Base-by-base conservation (phyloP, 2,329 filamentous ascomycete species). In the Colletotrichum navitas region DNA sequence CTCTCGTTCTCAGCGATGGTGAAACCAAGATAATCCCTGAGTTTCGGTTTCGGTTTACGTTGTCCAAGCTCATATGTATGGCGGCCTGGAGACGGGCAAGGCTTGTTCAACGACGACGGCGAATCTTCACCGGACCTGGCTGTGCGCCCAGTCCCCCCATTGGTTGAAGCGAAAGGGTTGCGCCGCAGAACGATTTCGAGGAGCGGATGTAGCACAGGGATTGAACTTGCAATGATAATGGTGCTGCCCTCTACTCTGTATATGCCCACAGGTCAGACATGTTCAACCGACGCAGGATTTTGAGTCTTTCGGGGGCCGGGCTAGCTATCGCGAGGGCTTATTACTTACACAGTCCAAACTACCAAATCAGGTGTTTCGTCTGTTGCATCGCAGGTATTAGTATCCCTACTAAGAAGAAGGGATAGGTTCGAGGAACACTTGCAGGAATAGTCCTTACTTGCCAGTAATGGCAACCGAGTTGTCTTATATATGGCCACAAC, bases 331-430 rank as follows among this genome's bases (percentile, higher is more conserved):
- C 2, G 4, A 16, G 10, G 39, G 29, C 41, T 0, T 16, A 62
- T 0, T 16, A 63, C 76, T 78, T 79, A 84, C 83, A 80, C 78
- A 14, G 84, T 85, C 84, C 84, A 86, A 36, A 85, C 79, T 0
- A 84, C 78, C 1, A 85, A 77, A 21, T 84, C 82, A 0, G 80
- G 79, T 1, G 82, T 84, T n/a, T 80, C 79, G 54, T 78, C 76
- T 80, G 39, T 2, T 12, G 21, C 8, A 11, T 12, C 3, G 45
- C 8, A 11, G 21, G 18, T 43, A 21, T 51, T 8, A 51, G n/a
- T 26, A 26, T 26, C n/a, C 10, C 16, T 26, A 16, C 12, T 24
- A 14, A 51, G 24, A 16, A 51, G 1, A 1, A 16, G 24, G 6
- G 5, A 7, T 2, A 11, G 12, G 7, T 24, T 26, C 2, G 12